Evolutionary conservation across 441 rosid species (phyloP), one percentile per base, ranked within the genome.

Genomic region (Euphorbia corollata): DNA sequence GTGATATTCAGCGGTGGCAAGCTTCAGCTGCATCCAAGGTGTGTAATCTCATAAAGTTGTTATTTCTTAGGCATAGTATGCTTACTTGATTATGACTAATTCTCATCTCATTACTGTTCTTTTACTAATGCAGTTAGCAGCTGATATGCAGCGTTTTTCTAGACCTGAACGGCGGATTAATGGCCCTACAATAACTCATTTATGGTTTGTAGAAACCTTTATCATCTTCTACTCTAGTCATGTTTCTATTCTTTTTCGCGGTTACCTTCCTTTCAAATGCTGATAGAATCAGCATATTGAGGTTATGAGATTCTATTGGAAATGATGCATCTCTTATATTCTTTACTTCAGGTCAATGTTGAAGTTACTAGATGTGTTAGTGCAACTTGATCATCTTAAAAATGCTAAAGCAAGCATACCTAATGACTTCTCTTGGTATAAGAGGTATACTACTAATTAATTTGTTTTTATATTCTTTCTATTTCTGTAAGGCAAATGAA

Each of bases 381-480:
- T 95, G 83, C 98, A 95, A 85, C 98, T 95, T 74, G 98, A 95
- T 82, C 97, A 92, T 85, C 98, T 92, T 27, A 95, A 95, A 85
- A 95, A 90, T 82, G 98, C 99, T 67, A 92, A 92, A 80, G 97
- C 99, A 71, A 95, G 98, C 81, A 92, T 95, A 79, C 99, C 98
- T 48, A 95, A 95, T 85, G 99, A 95, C 81, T 95, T 95, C 78
- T 86, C 99, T 73, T 95, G 99, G 99, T 95, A 95, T 73, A 95
- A 95, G 80, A 92, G 98, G 98, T 92, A 84, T 55, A 75, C 3
- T 20, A 72, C 20, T 24, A 20, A 18, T 18, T 48, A 10, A 8
- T n/a, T 59, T 30, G 18, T 10, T 36, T 68, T 34, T 68, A 19
- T 38, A 63, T 48, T 65, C 55, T 41, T 59, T 61, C 15, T 71